Evolutionary conservation across 768 basidiomycete species (phyloP), one percentile per base, ranked within the genome.

Genomic region (Boletus sensibilis): DNA sequence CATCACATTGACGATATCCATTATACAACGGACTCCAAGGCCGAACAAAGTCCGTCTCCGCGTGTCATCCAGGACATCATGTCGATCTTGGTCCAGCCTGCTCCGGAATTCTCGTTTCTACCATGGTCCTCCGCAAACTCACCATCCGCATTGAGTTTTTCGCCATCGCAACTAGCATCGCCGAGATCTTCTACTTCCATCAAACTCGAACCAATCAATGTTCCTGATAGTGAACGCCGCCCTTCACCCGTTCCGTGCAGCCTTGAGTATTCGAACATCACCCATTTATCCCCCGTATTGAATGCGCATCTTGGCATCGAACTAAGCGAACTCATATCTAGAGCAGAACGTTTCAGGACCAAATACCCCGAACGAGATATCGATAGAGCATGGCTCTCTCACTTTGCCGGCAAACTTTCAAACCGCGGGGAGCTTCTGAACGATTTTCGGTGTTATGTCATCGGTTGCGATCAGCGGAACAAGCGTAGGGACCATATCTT

Each of bases 401-500:
- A 78, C 29, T 90, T 87, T 66, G 86, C 85, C 16, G 88, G 88
- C 31, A 84, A 83, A 60, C 71, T 90, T 35, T 82, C 86, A 9
- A 68, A 72, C 18, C 74, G 75, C 35, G 88, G 87, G 8, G 80
- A 84, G 62, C 75, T 81, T 12, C 66, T 85, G 20, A 74, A 78
- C 11, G 82, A 87, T 40, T 89, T 81, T 61, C 78, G 87, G 37
- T 90, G 88, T 63, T 90, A 90, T 62, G 73, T 90, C 40, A 61
- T 75, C 21, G 87, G 84, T 9, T 90, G 88, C 67, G 69, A 74
- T 27, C 87, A 90, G 66, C 76, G 73, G 52, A 90, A 90, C 75
- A 88, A 85, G 69, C 77, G 88, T 54, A 75, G 84, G 52, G 88
- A 90, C 65, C 88, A 90, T 59, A 90, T 90, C 58, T 67, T 88